Conservation (phyloP, 306 rosid species). For the Chamaecrista fasciculata region DNA sequence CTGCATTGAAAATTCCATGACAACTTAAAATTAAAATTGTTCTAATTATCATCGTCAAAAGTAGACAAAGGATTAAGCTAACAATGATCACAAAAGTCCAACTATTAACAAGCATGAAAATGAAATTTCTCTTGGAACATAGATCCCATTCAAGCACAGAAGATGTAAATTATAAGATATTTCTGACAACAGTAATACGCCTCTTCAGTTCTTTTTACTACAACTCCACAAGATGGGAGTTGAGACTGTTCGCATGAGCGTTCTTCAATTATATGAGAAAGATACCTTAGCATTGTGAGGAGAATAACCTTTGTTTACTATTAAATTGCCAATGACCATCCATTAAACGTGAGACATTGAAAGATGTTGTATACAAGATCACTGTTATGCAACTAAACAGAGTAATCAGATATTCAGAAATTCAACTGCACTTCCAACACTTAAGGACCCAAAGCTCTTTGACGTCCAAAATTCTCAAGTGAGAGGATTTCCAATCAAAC, state of each 20-base stretch:
- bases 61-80: neutral
- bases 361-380: neutral
- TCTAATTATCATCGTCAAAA: neutral
- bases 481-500: neutral
- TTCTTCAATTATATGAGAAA: neutral
- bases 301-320: neutral
- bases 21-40: neutral
- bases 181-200: neutral
- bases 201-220: neutral
- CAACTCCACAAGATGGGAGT: neutral
- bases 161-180: neutral
- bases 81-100: neutral
- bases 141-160: neutral
- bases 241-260: neutral
- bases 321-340: neutral
- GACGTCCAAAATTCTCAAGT: neutral
- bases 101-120: constrained; percentile 9
- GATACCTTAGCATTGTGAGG: neutral
- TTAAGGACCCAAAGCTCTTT: neutral
- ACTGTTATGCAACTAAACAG: neutral
- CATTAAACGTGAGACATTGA: neutral
- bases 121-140: neutral
- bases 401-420: neutral
- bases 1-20: constrained; percentile 38
- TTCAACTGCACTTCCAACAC: neutral